These are phyloP conservation scores for Fraxinus americana DNA, from an alignment of 257 asterid genomes.

Conservation along the genomic window DNA sequence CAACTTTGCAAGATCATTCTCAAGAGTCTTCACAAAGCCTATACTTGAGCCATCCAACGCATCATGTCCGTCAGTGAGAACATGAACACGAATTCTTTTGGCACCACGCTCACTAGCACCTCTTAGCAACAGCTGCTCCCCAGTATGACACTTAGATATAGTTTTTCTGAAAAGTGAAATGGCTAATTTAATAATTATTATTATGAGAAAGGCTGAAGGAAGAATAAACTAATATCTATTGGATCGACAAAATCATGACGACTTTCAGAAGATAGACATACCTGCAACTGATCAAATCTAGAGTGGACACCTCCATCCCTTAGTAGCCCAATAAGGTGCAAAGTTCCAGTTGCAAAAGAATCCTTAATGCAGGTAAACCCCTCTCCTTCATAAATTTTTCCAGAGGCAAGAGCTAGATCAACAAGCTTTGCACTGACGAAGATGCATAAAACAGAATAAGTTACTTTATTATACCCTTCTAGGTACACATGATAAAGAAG, in stretches of 20 bases:
- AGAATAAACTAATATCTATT: neutral
- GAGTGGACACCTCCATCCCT: slow-evolving; percentile 99
- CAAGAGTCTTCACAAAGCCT: too few relatives aligned
- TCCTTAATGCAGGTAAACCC: slow-evolving; percentile 74
- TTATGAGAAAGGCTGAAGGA: neutral
- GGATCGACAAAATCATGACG: neutral
- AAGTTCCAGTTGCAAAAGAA: slow-evolving; percentile 71
- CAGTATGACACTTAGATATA: too few relatives aligned
- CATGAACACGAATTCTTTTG: too few relatives aligned
- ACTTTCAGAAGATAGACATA: slow-evolving; percentile 26
- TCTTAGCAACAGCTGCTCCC: too few relatives aligned
- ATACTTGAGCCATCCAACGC: too few relatives aligned
- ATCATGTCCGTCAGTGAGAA: too few relatives aligned
- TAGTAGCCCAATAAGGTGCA: slow-evolving; percentile 82
- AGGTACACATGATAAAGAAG: neutral
- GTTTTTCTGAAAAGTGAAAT: slow-evolving; percentile 1
- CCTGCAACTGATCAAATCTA: slow-evolving; percentile 82
- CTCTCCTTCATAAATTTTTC: slow-evolving; percentile 76
- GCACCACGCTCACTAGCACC: too few relatives aligned
- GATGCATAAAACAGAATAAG: slow-evolving; percentile 3
- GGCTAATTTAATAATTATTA: neutral
- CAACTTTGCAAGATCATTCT: too few relatives aligned
- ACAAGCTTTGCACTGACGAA: slow-evolving; percentile 83
- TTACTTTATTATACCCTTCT: neutral
- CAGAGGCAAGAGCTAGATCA: slow-evolving; percentile 81